A percentile compares a stretch with the other conserved stretches of the same genome.
phyloP scores from a whole-genome alignment of 352 stramenopile genomes.

The Pythium rhizo-oryzae region DNA sequence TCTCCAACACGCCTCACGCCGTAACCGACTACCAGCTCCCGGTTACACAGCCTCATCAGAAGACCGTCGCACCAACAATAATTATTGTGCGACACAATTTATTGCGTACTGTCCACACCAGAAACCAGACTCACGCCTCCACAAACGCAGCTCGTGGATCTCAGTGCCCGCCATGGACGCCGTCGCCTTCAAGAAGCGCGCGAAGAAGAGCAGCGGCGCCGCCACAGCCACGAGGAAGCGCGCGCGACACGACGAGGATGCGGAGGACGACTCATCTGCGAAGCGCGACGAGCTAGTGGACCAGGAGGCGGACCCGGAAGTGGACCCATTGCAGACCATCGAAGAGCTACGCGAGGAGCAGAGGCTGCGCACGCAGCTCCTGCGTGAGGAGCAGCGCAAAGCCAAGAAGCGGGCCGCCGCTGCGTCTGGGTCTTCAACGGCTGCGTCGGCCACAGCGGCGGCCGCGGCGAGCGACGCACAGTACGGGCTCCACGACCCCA shows the following conservation, averaged over 20 bases:
- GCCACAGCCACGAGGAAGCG: slow-evolving; percentile 39
- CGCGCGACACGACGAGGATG: slow-evolving; percentile 28
- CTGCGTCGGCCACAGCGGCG: slow-evolving; percentile 10
- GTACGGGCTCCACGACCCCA: slow-evolving; percentile 77
- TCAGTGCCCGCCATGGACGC: slow-evolving; percentile 14
- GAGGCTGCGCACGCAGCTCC: slow-evolving; percentile 48
- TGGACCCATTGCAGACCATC: slow-evolving; percentile 51
- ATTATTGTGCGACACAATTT: not conserved
- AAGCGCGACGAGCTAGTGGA: slow-evolving; percentile 9
- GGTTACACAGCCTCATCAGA: not conserved
- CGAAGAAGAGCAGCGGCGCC: slow-evolving; percentile 27
- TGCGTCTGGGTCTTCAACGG: not conserved
- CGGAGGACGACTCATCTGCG: not conserved
- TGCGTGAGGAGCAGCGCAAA: slow-evolving; percentile 36
- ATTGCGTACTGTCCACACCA: not conserved
- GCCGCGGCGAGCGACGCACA: slow-evolving; percentile 26
- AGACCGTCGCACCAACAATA: not conserved
- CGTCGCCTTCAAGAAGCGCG: slow-evolving; percentile 69
- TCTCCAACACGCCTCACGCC: not conserved
- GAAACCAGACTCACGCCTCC: too few species aligned
- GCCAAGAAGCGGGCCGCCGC: slow-evolving; percentile 14
- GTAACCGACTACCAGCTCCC: not conserved
- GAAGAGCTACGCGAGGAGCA: slow-evolving; percentile 78
- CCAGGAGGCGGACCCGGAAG: slow-evolving; percentile 14
- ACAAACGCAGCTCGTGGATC: not conserved